Evolutionary conservation across 1,139 yeast species (phyloP), one percentile per base, ranked within the genome.

Genomic region (Geotrichum siamense): DNA sequence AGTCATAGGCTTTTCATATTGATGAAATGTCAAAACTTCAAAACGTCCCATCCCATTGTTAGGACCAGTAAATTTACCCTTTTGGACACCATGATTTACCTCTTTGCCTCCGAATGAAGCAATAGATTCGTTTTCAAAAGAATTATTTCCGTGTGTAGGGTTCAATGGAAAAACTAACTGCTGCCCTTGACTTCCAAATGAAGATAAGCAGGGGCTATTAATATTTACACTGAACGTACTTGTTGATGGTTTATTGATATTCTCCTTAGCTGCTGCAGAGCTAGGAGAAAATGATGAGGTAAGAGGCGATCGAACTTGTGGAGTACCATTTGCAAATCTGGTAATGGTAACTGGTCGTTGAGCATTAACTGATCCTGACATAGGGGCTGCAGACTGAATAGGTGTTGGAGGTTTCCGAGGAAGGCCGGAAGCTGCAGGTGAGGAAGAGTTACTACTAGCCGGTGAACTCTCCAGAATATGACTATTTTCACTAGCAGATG

Each of bases 151-250:
- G 9, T 19, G 25, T 8, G 8, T 28, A 6, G 46, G 45, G 23
- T 47, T 40, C 8, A 47, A 32, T 13, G 49, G 49, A 31, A 47
- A 47, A 4, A 47, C 47, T 3, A 43, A 41, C 17, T 47, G 47
- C 40, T 47, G 49, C 34, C 45, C 48, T 29, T 41, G 45, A 27
- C 45, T 39, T 10, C 48, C 50, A 44, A 47, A 47, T n/a, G 43
- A 37, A 26, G 42, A 35, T 15, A 33, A 15, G 16, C 26, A 19
- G 31, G 39, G 36, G 36, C 41, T 38, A 16, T 34, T 20, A 17
- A 37, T 17, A n/a, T 37, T 37, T 5, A 37, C 40, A 37, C 40
- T 37, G 26, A 37, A 37, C 13, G 46, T 38, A 26, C 38, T 43
- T 10, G 42, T 34, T 17, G 43, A 37, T 9, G 36, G 34, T n/a